Base-by-base conservation (phyloP, 257 asterid genomes). In the Solanum sitiens region DNA sequence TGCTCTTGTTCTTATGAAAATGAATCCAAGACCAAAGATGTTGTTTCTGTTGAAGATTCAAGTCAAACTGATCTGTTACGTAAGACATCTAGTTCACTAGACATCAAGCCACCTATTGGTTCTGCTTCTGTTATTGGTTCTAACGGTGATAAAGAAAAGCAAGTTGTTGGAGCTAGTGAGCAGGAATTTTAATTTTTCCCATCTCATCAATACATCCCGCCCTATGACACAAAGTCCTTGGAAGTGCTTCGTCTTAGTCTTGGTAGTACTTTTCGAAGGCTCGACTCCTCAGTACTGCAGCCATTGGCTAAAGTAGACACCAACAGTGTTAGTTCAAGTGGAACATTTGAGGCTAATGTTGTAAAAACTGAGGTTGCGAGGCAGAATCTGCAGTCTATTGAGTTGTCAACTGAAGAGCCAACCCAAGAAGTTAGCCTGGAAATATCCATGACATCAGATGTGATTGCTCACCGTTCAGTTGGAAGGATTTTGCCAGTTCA, bases 361-460 rank as follows among this genome's bases (percentile, higher is more conserved):
- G 89, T 90, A 67, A 93, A 93, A 89, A 89, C 87, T 77, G 96
- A 93, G 91, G 87, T 88, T 65, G 93, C 84, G 87, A 89, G 88
- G 87, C 89, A 20, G 71, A 6, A 53, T 53, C 63, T 53, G 63
- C 10, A 6, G 63, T 53, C 2, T 53, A 53, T 18, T 16, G 63
- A 53, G 63, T 53, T 53, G n/a, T 53, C 63, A 53, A 16, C 63
- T 50, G 23, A 50, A 50, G 61, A 50, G 8, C 61, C 61, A 50
- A 50, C 18, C 61, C 61, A 50, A 50, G 23, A 50, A 47, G 59
- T 47, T 47, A 47, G 59, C 59, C 3, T 47, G 74, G 94, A 87
- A 53, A 76, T 67, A 45, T 23, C 87, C 50, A 87, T 84, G 84
- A 67, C 87, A 21, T 77, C 84, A n/a, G 77, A 53, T 84, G 86